Evolutionary conservation across 2,329 filamentous ascomycete genomes (phyloP), one percentile per base, ranked within the genome.

Genomic region (Zalaria obscura): DNA sequence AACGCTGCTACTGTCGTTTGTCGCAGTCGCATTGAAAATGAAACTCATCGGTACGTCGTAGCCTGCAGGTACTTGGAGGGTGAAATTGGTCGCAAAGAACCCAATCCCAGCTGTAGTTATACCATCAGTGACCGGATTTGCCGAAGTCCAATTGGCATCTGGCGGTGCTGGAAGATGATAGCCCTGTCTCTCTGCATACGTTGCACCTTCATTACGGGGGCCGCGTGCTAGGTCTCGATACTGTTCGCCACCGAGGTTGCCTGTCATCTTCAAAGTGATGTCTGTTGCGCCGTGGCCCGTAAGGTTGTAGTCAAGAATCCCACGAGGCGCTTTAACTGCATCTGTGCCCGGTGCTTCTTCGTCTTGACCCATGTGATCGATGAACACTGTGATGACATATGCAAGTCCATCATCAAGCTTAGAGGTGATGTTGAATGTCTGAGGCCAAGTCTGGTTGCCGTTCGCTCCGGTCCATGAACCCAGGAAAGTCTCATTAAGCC

Each of bases 341-440:
- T 60, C 64, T 67, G 72, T 59, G 1, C 48, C 48, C 10, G 59
- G 55, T 1, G 61, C 61, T 0, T 66, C 68, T 25, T 73, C 62
- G 38, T 76, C 73, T 50, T 78, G 72, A 5, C 75, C 75, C 5
- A 70, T 73, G 55, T 78, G 69, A 49, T 78, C 71, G 53, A 75
- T 69, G n/a, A 76, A 60, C 3, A 76, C 57, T 4, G 75, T 65
- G 4, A 76, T 58, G 3, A 70, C 54, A 42, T 74, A 73, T 0
- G 63, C 56, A 0, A 49, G 52, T 0, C 49, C 53, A 6, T 59
- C 54, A 0, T 27, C 47, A 46, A 66, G 70, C 3, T 62, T 63
- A 39, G 72, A 72, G 31, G 60, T 52, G 50, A 78, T 76, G 0
- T 70, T 67, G 27, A 77, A 61, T 0, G 64, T 61, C 2, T 59